phyloP scores from a whole-genome alignment of 2,329 filamentous ascomycete genomes.

The Tolypocladium ovalisporum region DNA sequence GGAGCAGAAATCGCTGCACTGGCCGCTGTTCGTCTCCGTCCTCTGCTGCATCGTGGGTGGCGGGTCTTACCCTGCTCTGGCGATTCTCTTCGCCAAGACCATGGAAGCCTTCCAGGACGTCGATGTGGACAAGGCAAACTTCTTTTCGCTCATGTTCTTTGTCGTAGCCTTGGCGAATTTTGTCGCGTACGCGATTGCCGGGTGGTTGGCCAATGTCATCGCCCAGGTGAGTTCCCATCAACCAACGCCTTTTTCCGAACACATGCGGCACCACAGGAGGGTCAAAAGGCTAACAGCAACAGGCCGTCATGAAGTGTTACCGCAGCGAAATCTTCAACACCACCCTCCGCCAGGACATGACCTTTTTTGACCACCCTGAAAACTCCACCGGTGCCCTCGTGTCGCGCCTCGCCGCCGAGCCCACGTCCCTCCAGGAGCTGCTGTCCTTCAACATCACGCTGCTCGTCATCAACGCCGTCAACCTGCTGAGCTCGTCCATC shows the following conservation, averaged over 20 bases:
- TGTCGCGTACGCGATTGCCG: conserved; percentile 28
- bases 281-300: conserved; percentile 5
- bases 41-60: conserved; percentile 17
- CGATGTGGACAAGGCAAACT: conserved; percentile 30
- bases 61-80: conserved; percentile 27
- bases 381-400: conserved; percentile 28
- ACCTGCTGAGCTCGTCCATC: conserved; percentile 31
- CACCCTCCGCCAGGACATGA: conserved; percentile 43
- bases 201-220: conserved; percentile 24
- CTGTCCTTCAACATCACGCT: conserved; percentile 36
- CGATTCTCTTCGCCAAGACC: conserved; percentile 27
- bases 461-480: conserved; percentile 34
- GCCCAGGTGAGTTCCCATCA: conserved; percentile 17
- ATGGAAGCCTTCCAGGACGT: conserved; percentile 25
- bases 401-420: conserved; percentile 24
- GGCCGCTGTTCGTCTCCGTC: conserved; percentile 7
- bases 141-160: conserved; percentile 47
- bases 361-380: conserved; percentile 28
- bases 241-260: not conserved
- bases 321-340: conserved; percentile 34
- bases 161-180: conserved; percentile 36
- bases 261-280: not conserved
- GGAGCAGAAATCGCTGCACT: conserved; percentile 18
- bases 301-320: conserved; percentile 21
- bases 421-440: conserved; percentile 38